Conservation (phyloP, 169 alveolate species). For the Plasmodium cynomolgi region DNA sequence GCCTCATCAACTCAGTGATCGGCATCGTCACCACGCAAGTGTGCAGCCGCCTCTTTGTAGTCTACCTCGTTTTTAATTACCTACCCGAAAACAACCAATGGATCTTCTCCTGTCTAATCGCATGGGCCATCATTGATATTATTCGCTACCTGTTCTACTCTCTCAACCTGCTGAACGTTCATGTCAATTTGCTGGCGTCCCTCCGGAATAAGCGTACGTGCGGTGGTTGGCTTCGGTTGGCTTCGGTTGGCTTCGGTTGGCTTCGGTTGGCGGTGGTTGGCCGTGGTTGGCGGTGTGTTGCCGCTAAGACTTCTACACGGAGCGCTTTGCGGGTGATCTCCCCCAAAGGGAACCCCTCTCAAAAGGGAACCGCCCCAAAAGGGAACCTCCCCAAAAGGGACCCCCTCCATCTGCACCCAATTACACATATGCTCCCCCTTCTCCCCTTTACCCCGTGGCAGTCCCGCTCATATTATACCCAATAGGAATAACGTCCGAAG, state of each 20-base stretch:
- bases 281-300: background rate
- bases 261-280: no score
- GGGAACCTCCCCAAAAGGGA: no score
- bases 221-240: background rate
- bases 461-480: constrained; percentile 70
- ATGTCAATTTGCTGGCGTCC: constrained; percentile 4
- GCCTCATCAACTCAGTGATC: constrained; percentile 22
- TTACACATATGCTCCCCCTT: background rate
- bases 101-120: constrained; percentile 58
- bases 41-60: constrained; percentile 59
- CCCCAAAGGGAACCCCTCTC: background rate
- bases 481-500: constrained; percentile 71
- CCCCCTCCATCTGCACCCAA: background rate
- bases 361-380: no score
- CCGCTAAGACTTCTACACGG: background rate
- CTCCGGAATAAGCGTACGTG: constrained; percentile 51
- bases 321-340: background rate
- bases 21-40: constrained; percentile 45
- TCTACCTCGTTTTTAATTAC: constrained; percentile 52
- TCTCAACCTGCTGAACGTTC: constrained; percentile 29
- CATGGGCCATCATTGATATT: constrained; percentile 61
- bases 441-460: background rate
- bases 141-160: constrained; percentile 59
- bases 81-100: constrained; percentile 46
- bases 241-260: no score